These are phyloP conservation scores for Cordyceps cicadae DNA, from an alignment of 2,329 filamentous ascomycete species.

Conservation along the genomic window DNA sequence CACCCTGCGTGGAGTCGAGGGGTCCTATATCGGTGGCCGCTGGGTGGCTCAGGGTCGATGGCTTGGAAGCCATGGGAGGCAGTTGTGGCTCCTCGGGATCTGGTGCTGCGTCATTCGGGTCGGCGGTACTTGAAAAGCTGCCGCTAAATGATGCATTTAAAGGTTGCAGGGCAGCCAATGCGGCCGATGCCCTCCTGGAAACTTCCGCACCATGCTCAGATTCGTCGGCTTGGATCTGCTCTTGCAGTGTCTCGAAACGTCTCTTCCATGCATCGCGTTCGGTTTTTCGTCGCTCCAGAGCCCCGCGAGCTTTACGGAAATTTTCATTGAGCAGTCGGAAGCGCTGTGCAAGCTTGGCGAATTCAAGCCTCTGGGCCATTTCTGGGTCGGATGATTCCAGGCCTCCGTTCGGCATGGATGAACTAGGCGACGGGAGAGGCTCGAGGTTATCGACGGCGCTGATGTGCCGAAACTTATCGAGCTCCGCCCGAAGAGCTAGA, in stretches of 20 bases:
- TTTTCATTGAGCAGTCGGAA: slow-evolving; percentile 33
- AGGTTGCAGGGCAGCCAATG: not conserved
- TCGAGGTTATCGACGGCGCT: not conserved
- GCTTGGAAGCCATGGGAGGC: slow-evolving; percentile 19
- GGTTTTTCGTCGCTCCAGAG: slow-evolving; percentile 32
- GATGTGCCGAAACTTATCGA: slow-evolving; percentile 18
- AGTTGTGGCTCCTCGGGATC: slow-evolving; percentile 17
- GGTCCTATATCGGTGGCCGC: slow-evolving; percentile 4
- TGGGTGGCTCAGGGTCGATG: slow-evolving; percentile 10
- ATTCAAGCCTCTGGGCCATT: slow-evolving; percentile 24
- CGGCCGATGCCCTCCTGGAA: slow-evolving; percentile 5
- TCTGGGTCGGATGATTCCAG: slow-evolving; percentile 11
- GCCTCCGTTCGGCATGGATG: slow-evolving; percentile 2
- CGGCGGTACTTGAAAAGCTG: slow-evolving; percentile 9
- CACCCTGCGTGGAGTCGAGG: slow-evolving; percentile 23
- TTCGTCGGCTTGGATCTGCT: slow-evolving; percentile 36
- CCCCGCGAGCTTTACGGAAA: slow-evolving; percentile 33
- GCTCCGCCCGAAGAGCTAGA: slow-evolving; percentile 28
- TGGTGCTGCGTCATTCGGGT: slow-evolving; percentile 8
- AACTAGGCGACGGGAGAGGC: not conserved
- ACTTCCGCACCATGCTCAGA: slow-evolving; percentile 27
- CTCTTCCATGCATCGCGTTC: slow-evolving; percentile 37
- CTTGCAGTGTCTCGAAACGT: slow-evolving; percentile 35
- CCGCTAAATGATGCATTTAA: not conserved
- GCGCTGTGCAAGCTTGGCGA: slow-evolving; percentile 30